A percentile compares a stretch with the other conserved stretches of the same genome.
Conservation (phyloP, 768 basidiomycete genomes). For the Candolleomyces eurysporus region DNA sequence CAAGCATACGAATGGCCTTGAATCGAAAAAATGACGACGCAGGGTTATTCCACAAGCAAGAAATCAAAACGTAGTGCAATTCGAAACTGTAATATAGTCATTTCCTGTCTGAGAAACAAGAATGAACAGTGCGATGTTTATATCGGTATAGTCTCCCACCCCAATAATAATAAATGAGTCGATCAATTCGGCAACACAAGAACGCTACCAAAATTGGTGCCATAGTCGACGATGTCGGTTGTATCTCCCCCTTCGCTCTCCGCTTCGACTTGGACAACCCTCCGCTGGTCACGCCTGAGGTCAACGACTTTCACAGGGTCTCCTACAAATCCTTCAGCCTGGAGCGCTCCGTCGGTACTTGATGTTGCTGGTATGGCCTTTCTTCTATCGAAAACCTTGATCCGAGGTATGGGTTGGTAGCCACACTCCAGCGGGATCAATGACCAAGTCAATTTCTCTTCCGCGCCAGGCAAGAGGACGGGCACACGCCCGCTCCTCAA, state of each 20-base stretch:
- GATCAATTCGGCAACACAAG: conserved; percentile 29
- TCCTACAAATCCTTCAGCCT: conserved; percentile 40
- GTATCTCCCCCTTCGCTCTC: conserved; percentile 15
- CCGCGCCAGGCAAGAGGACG: conserved; percentile 69
- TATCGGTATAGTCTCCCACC: neutral
- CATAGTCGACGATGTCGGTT: conserved; percentile 13
- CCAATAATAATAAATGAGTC: neutral
- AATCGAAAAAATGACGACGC: neutral
- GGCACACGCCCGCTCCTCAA: conserved; percentile 65
- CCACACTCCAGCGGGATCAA: conserved; percentile 78
- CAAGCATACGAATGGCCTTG: neutral
- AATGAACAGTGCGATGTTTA: too few species aligned
- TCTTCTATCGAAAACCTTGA: conserved; percentile 57
- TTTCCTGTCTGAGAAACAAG: too few species aligned
- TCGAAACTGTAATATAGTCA: too few species aligned
- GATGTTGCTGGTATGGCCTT: conserved; percentile 27
- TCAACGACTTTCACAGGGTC: conserved; percentile 54
- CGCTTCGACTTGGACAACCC: conserved; percentile 2
- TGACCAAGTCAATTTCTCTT: conserved; percentile 65
- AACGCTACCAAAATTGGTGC: conserved; percentile 22
- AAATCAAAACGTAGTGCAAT: conserved; percentile 11
- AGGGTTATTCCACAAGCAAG: conserved; percentile 17
- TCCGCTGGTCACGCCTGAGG: conserved; percentile 36
- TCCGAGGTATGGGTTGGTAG: conserved; percentile 54
- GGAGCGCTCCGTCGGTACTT: conserved; percentile 24